phyloP scores from a whole-genome alignment of 495 filamentous ascomycete species.

The Aspergillus asperescens region DNA sequence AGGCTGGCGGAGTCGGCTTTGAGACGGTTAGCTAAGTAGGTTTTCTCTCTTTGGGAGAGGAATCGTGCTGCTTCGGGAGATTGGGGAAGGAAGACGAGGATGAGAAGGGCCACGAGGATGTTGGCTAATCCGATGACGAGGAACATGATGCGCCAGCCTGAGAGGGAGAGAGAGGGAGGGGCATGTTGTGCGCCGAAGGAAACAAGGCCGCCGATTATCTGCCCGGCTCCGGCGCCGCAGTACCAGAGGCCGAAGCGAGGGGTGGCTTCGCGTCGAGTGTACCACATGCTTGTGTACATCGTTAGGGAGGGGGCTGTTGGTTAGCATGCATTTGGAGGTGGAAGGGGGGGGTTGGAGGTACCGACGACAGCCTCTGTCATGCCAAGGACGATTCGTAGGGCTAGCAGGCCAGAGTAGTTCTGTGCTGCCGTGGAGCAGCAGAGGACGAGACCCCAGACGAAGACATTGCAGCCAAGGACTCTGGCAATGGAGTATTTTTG shows the following conservation, averaged over 20 bases:
- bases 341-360: neutral
- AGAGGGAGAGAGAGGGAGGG: slow-evolving; percentile 24
- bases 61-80: slow-evolving; percentile 49
- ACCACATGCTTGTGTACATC: slow-evolving; percentile 51
- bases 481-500: slow-evolving; percentile 52
- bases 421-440: slow-evolving; percentile 50
- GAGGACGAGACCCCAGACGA: slow-evolving; percentile 56
- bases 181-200: slow-evolving; percentile 60
- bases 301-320: slow-evolving; percentile 46
- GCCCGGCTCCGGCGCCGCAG: slow-evolving; percentile 56
- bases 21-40: slow-evolving; percentile 26
- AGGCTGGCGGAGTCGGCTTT: slow-evolving; percentile 51
- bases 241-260: slow-evolving; percentile 63
- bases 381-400: slow-evolving; percentile 55
- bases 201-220: slow-evolving; percentile 56
- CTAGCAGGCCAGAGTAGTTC: slow-evolving; percentile 41
- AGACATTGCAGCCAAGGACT: slow-evolving; percentile 51
- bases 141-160: slow-evolving; percentile 61
- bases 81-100: slow-evolving; percentile 50
- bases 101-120: slow-evolving; percentile 44
- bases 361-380: slow-evolving; percentile 60
- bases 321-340: neutral
- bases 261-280: slow-evolving; percentile 57
- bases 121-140: slow-evolving; percentile 56
- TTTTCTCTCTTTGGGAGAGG: slow-evolving; percentile 46